Base-by-base conservation (phyloP, 768 basidiomycete species). In the Amanita muscaria region DNA sequence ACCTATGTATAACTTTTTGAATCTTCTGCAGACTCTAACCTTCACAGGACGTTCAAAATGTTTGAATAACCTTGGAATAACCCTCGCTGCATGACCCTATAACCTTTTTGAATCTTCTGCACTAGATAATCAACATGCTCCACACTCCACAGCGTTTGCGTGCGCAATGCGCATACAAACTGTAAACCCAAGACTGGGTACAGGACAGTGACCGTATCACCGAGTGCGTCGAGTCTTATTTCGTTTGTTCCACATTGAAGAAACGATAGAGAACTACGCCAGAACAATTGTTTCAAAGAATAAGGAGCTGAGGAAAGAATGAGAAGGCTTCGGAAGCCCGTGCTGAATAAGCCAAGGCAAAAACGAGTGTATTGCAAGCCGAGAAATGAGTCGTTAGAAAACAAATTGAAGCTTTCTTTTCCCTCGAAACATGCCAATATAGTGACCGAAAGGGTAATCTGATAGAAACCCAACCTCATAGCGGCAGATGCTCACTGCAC, bases 171-270 rank as follows among this genome's bases (percentile, higher is more conserved):
- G 18, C 43, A 14, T 50, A 42, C n/a, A n/a, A n/a, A n/a, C 27
- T 29, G 7, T 29, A 29, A 6, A 6, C 12, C 12, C 12, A 6
- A 12, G 27, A 6, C 12, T 12, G 12, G 27, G 27, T 29, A 12
- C 27, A 91, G 86, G 89, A 96, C n/a, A n/a, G n/a, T 50, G 78
- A 84, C 40, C 70, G 89, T 19, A 80, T 91, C 31, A 72, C 93
- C 7, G 79, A 77, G 19, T 84, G 92, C 32, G 73, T n/a, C n/a
- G n/a, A n/a, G n/a, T 89, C 3, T 69, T 98, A 12, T 92, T 87
- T 70, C 88, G 85, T 58, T 64, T 99, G 4, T 97, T 76, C 57
- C 89, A 94, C 61, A 87, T 98, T 46, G 87, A 94, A 59, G 70
- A 83, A 52, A 77, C 78, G 4, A 85, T 98, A 27, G 80, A 85